phyloP scores from a whole-genome alignment of 306 rosid species.

The Dryas octopetala region DNA sequence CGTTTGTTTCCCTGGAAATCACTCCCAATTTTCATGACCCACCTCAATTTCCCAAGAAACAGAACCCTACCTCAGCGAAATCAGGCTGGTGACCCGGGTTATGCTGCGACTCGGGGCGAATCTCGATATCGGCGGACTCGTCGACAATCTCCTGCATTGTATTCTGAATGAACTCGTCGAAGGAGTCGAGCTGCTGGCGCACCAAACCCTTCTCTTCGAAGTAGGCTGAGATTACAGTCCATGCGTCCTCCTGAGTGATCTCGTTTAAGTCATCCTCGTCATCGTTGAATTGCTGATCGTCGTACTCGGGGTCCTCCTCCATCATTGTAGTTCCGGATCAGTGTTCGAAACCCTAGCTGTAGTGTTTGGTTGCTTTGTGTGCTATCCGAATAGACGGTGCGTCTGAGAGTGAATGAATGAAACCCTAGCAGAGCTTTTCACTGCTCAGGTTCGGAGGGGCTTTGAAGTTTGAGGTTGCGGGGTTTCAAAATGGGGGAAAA shows the following conservation, averaged over 20 bases:
- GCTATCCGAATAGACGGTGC: not conserved
- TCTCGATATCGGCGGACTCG: conserved; percentile 90
- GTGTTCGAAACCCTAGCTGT: conserved; percentile 9
- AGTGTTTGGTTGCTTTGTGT: not conserved
- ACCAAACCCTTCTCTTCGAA: conserved; percentile 94
- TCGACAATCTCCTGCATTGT: conserved; percentile 98
- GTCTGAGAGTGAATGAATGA: not conserved
- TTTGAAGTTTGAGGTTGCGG: not conserved
- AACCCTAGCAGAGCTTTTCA: conserved; percentile 13
- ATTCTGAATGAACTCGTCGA: conserved; percentile 94
- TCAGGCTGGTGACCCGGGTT: conserved; percentile 94
- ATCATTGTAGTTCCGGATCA: conserved; percentile 11
- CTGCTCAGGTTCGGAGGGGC: not conserved
- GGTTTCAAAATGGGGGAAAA: not conserved
- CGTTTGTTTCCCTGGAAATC: not conserved
- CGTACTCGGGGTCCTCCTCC: conserved; percentile 84
- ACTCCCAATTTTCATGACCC: not conserved
- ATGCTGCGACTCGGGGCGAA: conserved; percentile 94
- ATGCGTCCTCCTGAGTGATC: conserved; percentile 92
- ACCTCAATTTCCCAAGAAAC: conserved; percentile 2
- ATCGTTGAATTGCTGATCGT: conserved; percentile 52
- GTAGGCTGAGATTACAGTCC: conserved; percentile 96
- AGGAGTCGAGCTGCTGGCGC: conserved; percentile 92
- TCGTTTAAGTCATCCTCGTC: conserved; percentile 78
- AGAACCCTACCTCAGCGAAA: conserved; percentile 60